Evolutionary conservation across 2,329 filamentous ascomycete genomes (phyloP).

Genomic region (Claviceps arundinis): DNA sequence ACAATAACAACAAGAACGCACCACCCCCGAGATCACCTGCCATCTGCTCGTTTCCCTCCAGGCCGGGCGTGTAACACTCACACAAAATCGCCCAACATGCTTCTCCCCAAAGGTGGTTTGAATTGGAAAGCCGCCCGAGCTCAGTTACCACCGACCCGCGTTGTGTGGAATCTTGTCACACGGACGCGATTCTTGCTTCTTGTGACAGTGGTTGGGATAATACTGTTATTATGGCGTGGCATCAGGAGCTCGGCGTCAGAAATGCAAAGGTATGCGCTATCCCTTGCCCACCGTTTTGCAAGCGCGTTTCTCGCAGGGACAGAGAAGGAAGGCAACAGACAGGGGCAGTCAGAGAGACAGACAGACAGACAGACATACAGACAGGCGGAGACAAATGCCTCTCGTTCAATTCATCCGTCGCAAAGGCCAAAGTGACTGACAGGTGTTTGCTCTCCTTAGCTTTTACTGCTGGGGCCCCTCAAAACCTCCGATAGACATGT

Average conservation of each 20-base stretch:
- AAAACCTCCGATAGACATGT: constrained; percentile 94
- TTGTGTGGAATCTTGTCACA: constrained; percentile 56
- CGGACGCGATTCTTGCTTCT: constrained; percentile 67
- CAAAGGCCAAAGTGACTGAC: constrained; percentile 1
- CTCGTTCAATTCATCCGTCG: neutral
- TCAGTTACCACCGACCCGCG: constrained; percentile 63
- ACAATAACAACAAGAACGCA: neutral
- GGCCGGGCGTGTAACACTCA: constrained; percentile 2
- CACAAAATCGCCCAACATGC: constrained; percentile 44
- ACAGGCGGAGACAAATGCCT: too few relatives aligned
- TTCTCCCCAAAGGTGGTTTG: constrained; percentile 79
- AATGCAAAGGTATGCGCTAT: constrained; percentile 66
- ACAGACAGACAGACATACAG: neutral
- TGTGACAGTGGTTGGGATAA: constrained; percentile 52
- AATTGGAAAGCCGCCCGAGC: constrained; percentile 85
- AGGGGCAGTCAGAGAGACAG: neutral
- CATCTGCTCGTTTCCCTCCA: neutral
- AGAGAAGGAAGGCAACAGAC: neutral
- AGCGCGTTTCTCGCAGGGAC: neutral
- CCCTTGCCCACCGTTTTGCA: neutral
- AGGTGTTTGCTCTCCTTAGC: constrained; percentile 33
- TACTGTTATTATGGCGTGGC: constrained; percentile 79
- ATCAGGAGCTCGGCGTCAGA: constrained; percentile 69
- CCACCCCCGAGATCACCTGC: neutral
- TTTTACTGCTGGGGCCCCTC: constrained; percentile 96